These are phyloP conservation scores for Candida germanica DNA, from an alignment of 805 yeast species.

Conservation along the genomic window DNA sequence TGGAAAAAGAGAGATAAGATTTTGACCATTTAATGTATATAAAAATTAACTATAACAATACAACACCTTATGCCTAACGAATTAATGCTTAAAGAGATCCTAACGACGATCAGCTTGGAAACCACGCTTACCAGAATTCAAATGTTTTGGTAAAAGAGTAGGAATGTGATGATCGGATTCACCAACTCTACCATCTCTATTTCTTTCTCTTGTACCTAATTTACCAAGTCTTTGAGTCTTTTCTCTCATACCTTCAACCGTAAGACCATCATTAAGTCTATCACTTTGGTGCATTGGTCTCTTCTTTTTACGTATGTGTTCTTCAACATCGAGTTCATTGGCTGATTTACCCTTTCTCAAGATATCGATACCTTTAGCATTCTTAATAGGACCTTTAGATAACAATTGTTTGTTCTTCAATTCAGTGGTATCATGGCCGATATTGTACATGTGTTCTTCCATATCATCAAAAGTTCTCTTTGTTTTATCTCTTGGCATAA, in stretches of 20 bases:
- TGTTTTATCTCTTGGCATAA: slow-evolving; percentile 87
- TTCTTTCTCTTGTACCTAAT: slow-evolving; percentile 89
- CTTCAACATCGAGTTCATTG: slow-evolving; percentile 32
- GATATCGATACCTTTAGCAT: slow-evolving; percentile 70
- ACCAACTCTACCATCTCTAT: slow-evolving; percentile 88
- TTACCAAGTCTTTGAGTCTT: slow-evolving; percentile 87
- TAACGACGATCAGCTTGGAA: slow-evolving; percentile 28
- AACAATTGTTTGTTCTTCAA: slow-evolving; percentile 40
- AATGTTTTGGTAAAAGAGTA: slow-evolving; percentile 86
- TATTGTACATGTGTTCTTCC: slow-evolving; percentile 84
- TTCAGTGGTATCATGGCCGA: slow-evolving; percentile 82
- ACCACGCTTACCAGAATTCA: slow-evolving; percentile 96
- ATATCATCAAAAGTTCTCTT: slow-evolving; percentile 71
- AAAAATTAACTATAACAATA: no score
- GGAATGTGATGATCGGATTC: slow-evolving; percentile 92
- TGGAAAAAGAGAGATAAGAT: no score
- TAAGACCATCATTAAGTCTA: slow-evolving; percentile 82
- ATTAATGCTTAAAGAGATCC: no score
- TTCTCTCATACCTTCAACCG: slow-evolving; percentile 73
- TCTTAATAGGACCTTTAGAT: slow-evolving; percentile 14
- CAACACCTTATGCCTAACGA: no score
- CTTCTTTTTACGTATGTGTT: slow-evolving; percentile 41
- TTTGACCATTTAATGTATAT: no score
- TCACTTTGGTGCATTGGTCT: slow-evolving; percentile 64
- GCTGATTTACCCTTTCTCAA: slow-evolving; percentile 50